Evolutionary conservation across 805 yeast genomes (phyloP).

Genomic region (Babjeviella inositovora): DNA sequence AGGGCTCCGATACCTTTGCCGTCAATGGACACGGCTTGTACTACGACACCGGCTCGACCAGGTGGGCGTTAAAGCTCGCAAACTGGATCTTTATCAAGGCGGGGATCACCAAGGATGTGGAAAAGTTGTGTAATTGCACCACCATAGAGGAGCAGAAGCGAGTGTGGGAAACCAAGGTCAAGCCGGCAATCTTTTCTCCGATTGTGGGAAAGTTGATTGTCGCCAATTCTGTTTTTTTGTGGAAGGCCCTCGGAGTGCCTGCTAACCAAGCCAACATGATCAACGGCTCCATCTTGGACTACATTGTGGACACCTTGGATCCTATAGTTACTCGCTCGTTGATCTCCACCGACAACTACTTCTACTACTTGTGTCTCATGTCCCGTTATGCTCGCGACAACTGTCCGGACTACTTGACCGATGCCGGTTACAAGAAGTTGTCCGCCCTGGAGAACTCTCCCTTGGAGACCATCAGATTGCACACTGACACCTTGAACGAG

Average conservation of each 20-base stretch:
- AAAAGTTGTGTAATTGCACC: slow-evolving; percentile 36
- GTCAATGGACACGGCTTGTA: slow-evolving; percentile 45
- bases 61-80: slow-evolving; percentile 73
- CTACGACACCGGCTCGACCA: slow-evolving; percentile 63
- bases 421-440: slow-evolving; percentile 36
- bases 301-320: slow-evolving; percentile 65
- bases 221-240: slow-evolving; percentile 73
- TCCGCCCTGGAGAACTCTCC: slow-evolving; percentile 24
- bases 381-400: slow-evolving; percentile 45
- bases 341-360: slow-evolving; percentile 59
- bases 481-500: slow-evolving; percentile 66
- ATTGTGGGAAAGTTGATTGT: slow-evolving; percentile 48
- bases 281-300: slow-evolving; percentile 54
- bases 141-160: slow-evolving; percentile 44
- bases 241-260: slow-evolving; percentile 89
- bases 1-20: slow-evolving; percentile 42
- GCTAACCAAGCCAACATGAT: slow-evolving; percentile 72
- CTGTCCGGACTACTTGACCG: slow-evolving; percentile 65
- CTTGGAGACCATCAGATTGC: slow-evolving; percentile 55
- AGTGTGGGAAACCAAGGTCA: slow-evolving; percentile 47
- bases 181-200: slow-evolving; percentile 60
- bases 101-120: slow-evolving; percentile 34
- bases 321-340: slow-evolving; percentile 53
- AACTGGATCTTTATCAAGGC: slow-evolving; percentile 37
- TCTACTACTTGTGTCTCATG: slow-evolving; percentile 52